phyloP scores from a whole-genome alignment of 2,329 filamentous ascomycete genomes.

The Fusarium sambucinum region DNA sequence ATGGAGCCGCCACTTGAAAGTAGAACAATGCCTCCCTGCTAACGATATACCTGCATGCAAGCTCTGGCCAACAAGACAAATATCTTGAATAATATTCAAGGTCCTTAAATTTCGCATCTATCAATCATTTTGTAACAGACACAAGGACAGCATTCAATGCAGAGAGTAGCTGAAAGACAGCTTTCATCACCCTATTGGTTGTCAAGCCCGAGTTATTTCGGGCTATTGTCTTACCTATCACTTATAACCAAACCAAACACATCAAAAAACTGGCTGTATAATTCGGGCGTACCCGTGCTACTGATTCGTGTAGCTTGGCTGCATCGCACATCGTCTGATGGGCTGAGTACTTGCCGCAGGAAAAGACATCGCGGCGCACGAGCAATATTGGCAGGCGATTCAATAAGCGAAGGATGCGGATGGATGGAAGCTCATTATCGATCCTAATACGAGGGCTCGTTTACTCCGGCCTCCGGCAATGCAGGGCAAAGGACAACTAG shows the following conservation, averaged over 20 bases:
- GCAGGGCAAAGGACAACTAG: neutral
- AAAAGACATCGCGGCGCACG: constrained; percentile 34
- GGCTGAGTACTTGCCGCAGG: constrained; percentile 33
- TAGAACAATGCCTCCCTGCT: neutral
- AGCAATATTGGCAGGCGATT: constrained; percentile 34
- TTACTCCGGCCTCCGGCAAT: constrained; percentile 34
- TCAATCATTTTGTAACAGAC: neutral
- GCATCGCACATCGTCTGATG: constrained; percentile 38
- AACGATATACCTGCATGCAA: neutral
- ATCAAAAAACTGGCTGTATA: constrained; percentile 4
- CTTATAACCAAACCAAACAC: constrained; percentile 22
- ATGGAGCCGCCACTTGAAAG: neutral
- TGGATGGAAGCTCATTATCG: constrained; percentile 30
- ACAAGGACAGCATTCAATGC: constrained; percentile 1
- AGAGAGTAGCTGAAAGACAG: neutral
- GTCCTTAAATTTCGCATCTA: neutral
- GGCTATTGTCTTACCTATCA: constrained; percentile 27
- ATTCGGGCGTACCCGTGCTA: constrained; percentile 24
- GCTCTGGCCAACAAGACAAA: neutral
- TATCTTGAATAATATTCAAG: neutral
- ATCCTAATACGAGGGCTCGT: constrained; percentile 23
- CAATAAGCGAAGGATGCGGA: constrained; percentile 42
- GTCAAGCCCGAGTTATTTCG: constrained; percentile 29
- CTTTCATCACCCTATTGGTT: constrained; percentile 1
- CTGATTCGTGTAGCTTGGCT: constrained; percentile 24